Evolutionary conservation across 768 basidiomycete species (phyloP).

Genomic region (Cantharellus cinnabarinus): DNA sequence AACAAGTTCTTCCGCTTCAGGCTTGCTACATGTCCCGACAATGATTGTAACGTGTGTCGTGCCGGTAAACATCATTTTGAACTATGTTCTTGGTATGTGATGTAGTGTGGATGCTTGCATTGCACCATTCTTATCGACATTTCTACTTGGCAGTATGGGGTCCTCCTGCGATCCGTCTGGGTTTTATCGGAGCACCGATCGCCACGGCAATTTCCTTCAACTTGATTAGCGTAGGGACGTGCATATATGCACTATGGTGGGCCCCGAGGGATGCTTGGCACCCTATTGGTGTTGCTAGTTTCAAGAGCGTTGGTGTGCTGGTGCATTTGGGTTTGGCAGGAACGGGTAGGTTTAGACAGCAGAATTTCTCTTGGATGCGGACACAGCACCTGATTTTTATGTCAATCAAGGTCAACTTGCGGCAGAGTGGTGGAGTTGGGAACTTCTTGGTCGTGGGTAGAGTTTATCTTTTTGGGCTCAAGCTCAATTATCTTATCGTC

Average conservation of each 20-base stretch:
- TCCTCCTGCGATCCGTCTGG: constrained; percentile 34
- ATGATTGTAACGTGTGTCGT: constrained; percentile 65
- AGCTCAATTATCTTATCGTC: background rate
- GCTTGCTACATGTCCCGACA: constrained; percentile 69
- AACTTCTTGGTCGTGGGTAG: constrained; percentile 39
- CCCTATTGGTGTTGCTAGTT: constrained; percentile 41
- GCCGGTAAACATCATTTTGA: constrained; percentile 66
- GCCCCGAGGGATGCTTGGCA: constrained; percentile 61
- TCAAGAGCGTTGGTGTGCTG: constrained; percentile 46
- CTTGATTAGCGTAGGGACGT: constrained; percentile 43
- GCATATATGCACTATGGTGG: constrained; percentile 41
- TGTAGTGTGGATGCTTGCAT: background rate
- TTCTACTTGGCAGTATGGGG: constrained; percentile 5
- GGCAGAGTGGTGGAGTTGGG: constrained; percentile 97
- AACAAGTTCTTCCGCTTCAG: constrained; percentile 15
- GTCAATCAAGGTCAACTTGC: constrained; percentile 41
- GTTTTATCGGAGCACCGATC: constrained; percentile 83
- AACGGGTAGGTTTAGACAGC: constrained; percentile 24
- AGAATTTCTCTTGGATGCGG: background rate
- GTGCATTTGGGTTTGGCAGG: constrained; percentile 66
- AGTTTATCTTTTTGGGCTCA: background rate
- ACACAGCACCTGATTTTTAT: background rate
- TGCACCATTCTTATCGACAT: background rate
- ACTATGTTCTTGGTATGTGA: constrained; percentile 56
- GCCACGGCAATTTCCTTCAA: constrained; percentile 81